These are phyloP conservation scores for Passalora sequoiae DNA, from an alignment of 2,329 filamentous ascomycete genomes.

Conservation along the genomic window DNA sequence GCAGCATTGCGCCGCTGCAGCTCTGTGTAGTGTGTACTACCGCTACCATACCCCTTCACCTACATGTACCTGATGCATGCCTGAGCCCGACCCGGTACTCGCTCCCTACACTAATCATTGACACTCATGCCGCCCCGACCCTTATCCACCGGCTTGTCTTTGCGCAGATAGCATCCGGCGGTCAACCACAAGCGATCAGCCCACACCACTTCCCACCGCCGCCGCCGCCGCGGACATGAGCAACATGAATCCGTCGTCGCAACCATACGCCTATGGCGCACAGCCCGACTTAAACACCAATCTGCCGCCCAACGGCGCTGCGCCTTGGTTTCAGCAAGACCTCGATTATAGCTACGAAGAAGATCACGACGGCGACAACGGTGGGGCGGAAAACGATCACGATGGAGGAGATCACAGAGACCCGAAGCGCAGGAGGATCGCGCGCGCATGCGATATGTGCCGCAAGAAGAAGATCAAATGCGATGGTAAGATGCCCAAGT, in stretches of 20 bases:
- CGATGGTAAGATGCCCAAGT: constrained; percentile 90
- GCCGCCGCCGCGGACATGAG: not conserved
- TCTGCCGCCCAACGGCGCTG: constrained; percentile 11
- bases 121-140: too few relatives aligned
- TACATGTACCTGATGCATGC: too few relatives aligned
- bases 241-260: constrained; percentile 1
- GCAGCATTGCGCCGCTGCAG: too few relatives aligned
- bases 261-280: not conserved
- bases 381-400: constrained; percentile 22
- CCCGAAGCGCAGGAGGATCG: constrained; percentile 82
- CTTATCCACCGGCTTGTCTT: too few relatives aligned
- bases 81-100: too few relatives aligned
- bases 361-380: constrained; percentile 25
- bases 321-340: constrained; percentile 19
- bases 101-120: too few relatives aligned
- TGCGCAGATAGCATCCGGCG: too few relatives aligned
- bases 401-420: constrained; percentile 46
- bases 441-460: constrained; percentile 92
- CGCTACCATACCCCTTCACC: too few relatives aligned
- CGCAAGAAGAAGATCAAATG: constrained; percentile 96
- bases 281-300: constrained; percentile 12
- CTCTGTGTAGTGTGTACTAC: too few relatives aligned
- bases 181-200: too few relatives aligned
- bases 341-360: constrained; percentile 21
- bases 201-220: not conserved